Evolutionary conservation across 495 filamentous ascomycete genomes (phyloP), one percentile per base, ranked within the genome.

Genomic region (Hyaloscypha variabilis): DNA sequence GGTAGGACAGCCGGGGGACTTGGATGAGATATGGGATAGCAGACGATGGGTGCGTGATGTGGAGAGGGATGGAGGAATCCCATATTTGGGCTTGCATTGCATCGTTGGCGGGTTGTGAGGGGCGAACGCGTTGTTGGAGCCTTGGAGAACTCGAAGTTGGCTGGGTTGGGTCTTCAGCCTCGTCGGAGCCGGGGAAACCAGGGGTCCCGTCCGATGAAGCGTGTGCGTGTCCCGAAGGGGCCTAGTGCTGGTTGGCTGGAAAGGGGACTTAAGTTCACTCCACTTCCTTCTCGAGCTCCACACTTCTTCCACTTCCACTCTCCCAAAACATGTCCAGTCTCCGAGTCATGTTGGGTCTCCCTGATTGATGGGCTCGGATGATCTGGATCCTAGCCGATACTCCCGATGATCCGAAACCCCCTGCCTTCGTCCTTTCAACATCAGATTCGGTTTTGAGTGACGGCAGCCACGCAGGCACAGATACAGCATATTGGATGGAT

Each of bases 1-100:
- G 81, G 74, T 93, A 93, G 50, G 87, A 87, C 63, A 93, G 82
- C 54, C 90, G 86, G 13, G 90, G 87, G 52, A 87, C 81, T 21
- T 81, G 79, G 6, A 90, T 76, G 57, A 86, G 71, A 62, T 83
- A 83, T 19, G 82, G 82, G 1, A 58, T 65, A 19, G 67, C 65
- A 39, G 74, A 70, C 11, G 72, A 72, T 19, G 74, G 62, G 70
- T 86, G 82, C 8, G 78, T 83, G 69, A 86, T 79, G 70, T 77
- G 71, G 19, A 86, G 72, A n/a, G 83, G 83, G 23, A 85, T 73
- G 49, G 77, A 76, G 25, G 82, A 74, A 56, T 68, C 67, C 83
- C 82, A 86, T 52, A 86, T 71, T 49, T 69, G 66, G 30, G 66
- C 62, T 56, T 73, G 69, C 71, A 73, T 73, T 53, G 46, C 60